Percentiles rank a stretch among this genome's conserved stretches.
Evolutionary conservation across 371 early-diverging fungal species (phyloP).

Genomic region (Rhizopus sp.): DNA sequence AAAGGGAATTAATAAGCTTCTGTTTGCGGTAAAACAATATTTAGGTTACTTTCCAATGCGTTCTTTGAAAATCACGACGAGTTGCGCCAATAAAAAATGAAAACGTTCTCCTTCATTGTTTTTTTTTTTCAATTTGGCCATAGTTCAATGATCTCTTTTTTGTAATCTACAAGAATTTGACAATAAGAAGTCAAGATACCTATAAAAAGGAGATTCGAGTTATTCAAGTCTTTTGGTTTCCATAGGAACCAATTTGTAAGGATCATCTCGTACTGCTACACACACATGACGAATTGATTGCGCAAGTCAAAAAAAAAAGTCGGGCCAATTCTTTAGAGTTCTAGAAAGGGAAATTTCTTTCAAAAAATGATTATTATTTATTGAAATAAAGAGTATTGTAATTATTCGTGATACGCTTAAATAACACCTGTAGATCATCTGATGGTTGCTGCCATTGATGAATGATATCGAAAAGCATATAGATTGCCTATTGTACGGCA

Average conservation of each 20-base stretch:
- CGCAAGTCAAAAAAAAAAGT: too few species aligned
- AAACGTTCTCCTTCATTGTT: background rate
- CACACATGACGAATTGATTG: too few species aligned
- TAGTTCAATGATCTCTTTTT: too few species aligned
- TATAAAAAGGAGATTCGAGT: too few species aligned
- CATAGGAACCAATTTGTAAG: too few species aligned
- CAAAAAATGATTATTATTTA: too few species aligned
- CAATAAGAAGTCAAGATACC: too few species aligned
- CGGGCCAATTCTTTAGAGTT: too few species aligned
- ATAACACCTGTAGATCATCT: conserved; percentile 56
- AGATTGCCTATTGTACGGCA: conserved; percentile 48
- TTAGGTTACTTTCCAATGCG: background rate
- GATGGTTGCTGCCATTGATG: conserved; percentile 71
- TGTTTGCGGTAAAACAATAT: background rate
- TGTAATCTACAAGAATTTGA: too few species aligned
- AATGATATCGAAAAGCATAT: conserved; percentile 70
- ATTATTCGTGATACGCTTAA: conserved; percentile 37
- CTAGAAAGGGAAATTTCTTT: too few species aligned
- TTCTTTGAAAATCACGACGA: background rate
- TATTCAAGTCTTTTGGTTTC: too few species aligned
- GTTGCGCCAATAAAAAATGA: conserved; percentile 3
- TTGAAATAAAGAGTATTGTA: background rate
- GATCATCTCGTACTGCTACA: too few species aligned
- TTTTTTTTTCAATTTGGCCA: background rate
- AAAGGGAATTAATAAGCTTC: background rate